Evolutionary conservation across 2,329 filamentous ascomycete species (phyloP), one percentile per base, ranked within the genome.

Genomic region (Elsinoe australis): DNA sequence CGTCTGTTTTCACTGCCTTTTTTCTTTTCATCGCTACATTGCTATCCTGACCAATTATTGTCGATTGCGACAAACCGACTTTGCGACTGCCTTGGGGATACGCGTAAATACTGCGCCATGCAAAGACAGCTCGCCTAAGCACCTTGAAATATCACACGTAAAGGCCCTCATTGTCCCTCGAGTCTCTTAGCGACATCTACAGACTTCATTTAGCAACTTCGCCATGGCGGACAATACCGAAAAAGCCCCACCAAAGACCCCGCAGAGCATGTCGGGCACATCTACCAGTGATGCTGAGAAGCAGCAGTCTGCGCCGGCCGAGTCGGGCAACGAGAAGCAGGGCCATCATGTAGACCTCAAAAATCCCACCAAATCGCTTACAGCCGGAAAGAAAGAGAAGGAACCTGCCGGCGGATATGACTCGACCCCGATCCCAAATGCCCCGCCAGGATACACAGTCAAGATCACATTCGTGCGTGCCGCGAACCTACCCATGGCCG

Each of bases 381-480:
- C n/a, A 18, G 5, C 8, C 14, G 15, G 15, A n/a, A 46, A 48
- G 49, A 5, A 36, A 46, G 64, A 64, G 35, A 56, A 59, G 14
- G 47, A 73, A 24, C 86, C 85, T 0, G 76, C 82, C 0, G 88
- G 88, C 22, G 88, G 88, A 26, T 92, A 79, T 63, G 88, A 94
- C 64, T 64, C 71, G 28, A 94, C 87, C 0, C 86, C 87, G 1
- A 71, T 95, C 6, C 86, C 87, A 0, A 67, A 76, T 58, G 80
- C 79, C 3, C 81, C 83, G 6, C 80, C 82, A 5, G 88, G 89
- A 19, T 95, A 85, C 67, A 95, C 87, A 0, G 63, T 95, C 54
- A 84, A 82, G 61, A 83, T 96, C 67, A 88, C 80, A 44, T 87
- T 96, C 62, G 83, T 90, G 64, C 75, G 79, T 51, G 90, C 89